Evolutionary conservation across 345 rosid species (phyloP).

Genomic region (Combretum micranthum): DNA sequence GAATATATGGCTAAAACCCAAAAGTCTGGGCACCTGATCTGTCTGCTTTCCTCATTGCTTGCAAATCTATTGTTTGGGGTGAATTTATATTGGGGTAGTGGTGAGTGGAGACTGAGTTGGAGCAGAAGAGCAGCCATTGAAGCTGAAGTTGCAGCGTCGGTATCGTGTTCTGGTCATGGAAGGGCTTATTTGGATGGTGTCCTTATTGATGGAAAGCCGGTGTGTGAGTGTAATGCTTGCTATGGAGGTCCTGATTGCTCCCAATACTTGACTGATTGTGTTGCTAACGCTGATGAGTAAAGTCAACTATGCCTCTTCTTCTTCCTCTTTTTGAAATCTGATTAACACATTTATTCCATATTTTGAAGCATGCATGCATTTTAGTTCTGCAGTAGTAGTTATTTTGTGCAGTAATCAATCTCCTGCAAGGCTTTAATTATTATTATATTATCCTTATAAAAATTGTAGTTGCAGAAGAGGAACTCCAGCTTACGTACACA

Average conservation of each 20-base stretch:
- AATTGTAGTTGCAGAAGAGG: too few species aligned
- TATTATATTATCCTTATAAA: too few species aligned
- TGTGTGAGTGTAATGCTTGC: slow-evolving; percentile 64
- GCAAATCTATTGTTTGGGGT: slow-evolving; percentile 11
- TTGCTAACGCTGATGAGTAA: slow-evolving; percentile 47
- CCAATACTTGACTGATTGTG: slow-evolving; percentile 27
- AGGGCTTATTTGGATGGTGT: slow-evolving; percentile 63
- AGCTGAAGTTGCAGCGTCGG: slow-evolving; percentile 55
- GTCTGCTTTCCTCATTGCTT: neutral
- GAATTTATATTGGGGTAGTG: slow-evolving; percentile 10
- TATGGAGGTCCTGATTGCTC: slow-evolving; percentile 54
- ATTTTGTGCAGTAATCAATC: too few species aligned
- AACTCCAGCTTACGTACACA: too few species aligned
- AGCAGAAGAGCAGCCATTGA: slow-evolving; percentile 43
- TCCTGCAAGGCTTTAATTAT: too few species aligned
- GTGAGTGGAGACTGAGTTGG: slow-evolving; percentile 40
- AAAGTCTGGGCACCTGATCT: too few species aligned
- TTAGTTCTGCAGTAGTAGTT: too few species aligned
- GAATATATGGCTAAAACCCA: too few species aligned
- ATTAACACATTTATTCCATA: neutral
- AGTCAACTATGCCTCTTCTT: neutral
- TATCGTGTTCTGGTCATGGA: slow-evolving; percentile 67
- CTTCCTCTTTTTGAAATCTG: too few species aligned
- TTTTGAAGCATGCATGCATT: neutral
- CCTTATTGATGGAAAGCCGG: slow-evolving; percentile 13